Conservation (phyloP, 345 rosid species). For the Chamaenerion angustifolium region DNA sequence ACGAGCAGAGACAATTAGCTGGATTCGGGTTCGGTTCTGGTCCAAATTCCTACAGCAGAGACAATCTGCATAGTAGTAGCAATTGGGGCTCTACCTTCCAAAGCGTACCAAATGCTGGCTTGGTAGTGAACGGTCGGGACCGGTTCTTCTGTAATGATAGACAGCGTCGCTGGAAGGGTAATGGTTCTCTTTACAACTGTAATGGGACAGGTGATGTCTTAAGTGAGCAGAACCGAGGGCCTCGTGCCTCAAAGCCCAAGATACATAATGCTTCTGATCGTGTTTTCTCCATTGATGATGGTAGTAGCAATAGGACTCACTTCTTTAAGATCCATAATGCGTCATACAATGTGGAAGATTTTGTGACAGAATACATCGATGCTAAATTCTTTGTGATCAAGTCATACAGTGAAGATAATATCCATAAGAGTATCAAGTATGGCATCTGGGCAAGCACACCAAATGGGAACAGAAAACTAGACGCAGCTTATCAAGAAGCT, state of each 20-base stretch:
- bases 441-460: slow-evolving; percentile 97
- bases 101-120: slow-evolving; percentile 15
- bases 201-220: slow-evolving; percentile 57
- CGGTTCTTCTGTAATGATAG: slow-evolving; percentile 52
- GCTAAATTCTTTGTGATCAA: slow-evolving; percentile 88
- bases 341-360: slow-evolving; percentile 56
- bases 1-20: slow-evolving; percentile 5
- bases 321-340: slow-evolving; percentile 33
- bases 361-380: slow-evolving; percentile 42
- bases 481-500: slow-evolving; percentile 77
- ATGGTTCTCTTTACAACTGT: slow-evolving; percentile 41
- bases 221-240: slow-evolving; percentile 86
- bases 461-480: slow-evolving; percentile 87
- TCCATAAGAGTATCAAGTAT: slow-evolving; percentile 86
- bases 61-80: slow-evolving; percentile 34
- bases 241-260: slow-evolving; percentile 60
- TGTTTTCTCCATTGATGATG: slow-evolving; percentile 20
- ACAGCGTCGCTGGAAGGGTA: slow-evolving; percentile 52
- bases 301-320: slow-evolving; percentile 17
- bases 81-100: slow-evolving; percentile 37
- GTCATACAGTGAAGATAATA: slow-evolving; percentile 97
- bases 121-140: slow-evolving; percentile 21
- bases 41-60: slow-evolving; percentile 48
- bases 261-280: slow-evolving; percentile 44
- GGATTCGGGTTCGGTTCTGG: slow-evolving; percentile 11